phyloP scores from a whole-genome alignment of 305 asterid species.

The Fraxinus greggii region DNA sequence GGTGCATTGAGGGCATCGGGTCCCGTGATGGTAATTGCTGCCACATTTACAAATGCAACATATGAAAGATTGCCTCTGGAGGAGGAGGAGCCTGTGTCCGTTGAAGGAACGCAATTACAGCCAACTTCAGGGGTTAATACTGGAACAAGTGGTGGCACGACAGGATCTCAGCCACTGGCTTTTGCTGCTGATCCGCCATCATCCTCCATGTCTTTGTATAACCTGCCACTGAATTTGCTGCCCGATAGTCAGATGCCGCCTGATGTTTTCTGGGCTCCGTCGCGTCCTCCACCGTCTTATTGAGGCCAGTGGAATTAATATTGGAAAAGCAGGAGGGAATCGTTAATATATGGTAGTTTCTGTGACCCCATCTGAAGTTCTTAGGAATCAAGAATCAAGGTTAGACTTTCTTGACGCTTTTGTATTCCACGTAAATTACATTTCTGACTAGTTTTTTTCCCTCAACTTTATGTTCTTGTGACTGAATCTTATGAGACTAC shows the following conservation, averaged over 20 bases:
- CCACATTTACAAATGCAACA: slow-evolving; percentile 42
- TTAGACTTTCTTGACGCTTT: background rate
- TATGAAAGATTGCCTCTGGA: slow-evolving; percentile 40
- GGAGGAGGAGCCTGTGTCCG: slow-evolving; percentile 8
- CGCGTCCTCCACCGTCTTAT: slow-evolving; percentile 13
- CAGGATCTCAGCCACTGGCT: slow-evolving; percentile 26
- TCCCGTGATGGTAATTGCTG: slow-evolving; percentile 44
- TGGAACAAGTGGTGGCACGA: background rate
- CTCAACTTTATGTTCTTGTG: background rate
- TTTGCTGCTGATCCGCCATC: slow-evolving; percentile 26
- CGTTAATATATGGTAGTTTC: background rate
- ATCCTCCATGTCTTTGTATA: slow-evolving; percentile 26
- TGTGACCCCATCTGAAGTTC: background rate
- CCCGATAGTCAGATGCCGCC: slow-evolving; percentile 37
- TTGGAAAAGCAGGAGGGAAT: background rate
- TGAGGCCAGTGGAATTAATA: background rate
- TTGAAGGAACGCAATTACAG: slow-evolving; percentile 23
- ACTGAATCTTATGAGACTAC: background rate
- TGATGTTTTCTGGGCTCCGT: slow-evolving; percentile 38
- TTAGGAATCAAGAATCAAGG: background rate
- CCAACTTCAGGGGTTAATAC: slow-evolving; percentile 18
- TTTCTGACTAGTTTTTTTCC: background rate
- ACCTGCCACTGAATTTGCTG: slow-evolving; percentile 33
- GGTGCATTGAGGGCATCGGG: slow-evolving; percentile 40
- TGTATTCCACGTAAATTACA: background rate